Base-by-base conservation (phyloP, 257 asterid species). In the Solanum piurae region DNA sequence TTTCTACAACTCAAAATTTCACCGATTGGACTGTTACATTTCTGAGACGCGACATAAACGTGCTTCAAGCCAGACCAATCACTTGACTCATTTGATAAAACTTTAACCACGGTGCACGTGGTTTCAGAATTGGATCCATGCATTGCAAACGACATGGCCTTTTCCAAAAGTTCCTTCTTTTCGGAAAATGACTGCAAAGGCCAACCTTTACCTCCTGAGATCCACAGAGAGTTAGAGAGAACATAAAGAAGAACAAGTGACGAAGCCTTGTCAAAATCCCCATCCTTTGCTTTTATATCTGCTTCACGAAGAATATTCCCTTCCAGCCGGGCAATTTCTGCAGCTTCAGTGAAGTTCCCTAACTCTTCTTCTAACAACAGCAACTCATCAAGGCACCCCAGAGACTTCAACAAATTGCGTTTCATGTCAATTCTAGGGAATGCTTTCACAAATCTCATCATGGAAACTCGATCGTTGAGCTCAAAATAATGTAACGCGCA, bases 301-400 rank as follows among this genome's bases (percentile, higher is more conserved):
- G 90, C 79, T 89, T 94, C 95, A 10, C 29, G 89, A 6, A 85
- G 82, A 82, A 87, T 25, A 92, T 94, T 77, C 86, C 97, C 95
- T 25, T 71, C 84, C 77, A 37, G 66, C 86, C 90, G 88, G 0
- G 95, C 95, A 77, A 92, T 89, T 64, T 91, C 91, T 9, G 92
- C 94, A 84, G 97, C 98, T 89, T 93, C 94, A 25, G 4, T 11
- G 86, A 92, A 94, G 87, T 95, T 91, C 36, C 92, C 92, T 0
- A 85, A 90, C 88, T 94, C 95, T 87, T 92, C 93, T 88, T 94
- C 94, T 88, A 95, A 64, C 60, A 83, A 36, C 55, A 92, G 40
- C 68, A 94, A 92, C 89, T 92, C 97, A 21, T 89, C 91, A 37
- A 94, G 85, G 83, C 93, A 92, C 29, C 89, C 90, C 42, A 74